Percentiles rank a stretch among this genome's conserved stretches.
Evolutionary conservation across 768 basidiomycete species (phyloP).

Genomic region (Tulasnella sp.): DNA sequence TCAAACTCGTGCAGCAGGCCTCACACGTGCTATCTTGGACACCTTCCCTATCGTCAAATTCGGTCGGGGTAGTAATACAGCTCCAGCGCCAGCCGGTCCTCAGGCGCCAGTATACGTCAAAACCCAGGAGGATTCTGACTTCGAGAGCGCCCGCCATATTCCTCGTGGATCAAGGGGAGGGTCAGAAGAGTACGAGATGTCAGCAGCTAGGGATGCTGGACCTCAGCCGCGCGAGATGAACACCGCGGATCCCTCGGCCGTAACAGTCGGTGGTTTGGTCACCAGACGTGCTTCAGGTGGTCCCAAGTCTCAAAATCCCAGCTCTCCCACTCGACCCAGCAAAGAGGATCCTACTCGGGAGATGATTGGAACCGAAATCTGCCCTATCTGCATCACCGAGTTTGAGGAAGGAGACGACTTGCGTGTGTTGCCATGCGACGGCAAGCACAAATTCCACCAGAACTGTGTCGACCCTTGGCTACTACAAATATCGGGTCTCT

Average conservation of each 20-base stretch:
- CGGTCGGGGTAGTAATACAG: constrained; percentile 38
- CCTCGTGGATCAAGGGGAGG: neutral
- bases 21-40: constrained; percentile 89
- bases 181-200: neutral
- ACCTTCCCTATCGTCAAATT: constrained; percentile 95
- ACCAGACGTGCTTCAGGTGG: neutral
- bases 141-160: neutral
- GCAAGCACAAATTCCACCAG: constrained; percentile 86
- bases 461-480: constrained; percentile 92
- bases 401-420: constrained; percentile 93
- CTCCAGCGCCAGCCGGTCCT: neutral
- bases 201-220: neutral
- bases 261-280: neutral
- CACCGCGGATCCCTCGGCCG: neutral
- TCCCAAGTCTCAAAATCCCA: neutral
- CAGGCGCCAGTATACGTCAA: neutral
- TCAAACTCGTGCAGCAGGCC: constrained; percentile 68
- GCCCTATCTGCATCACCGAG: constrained; percentile 92
- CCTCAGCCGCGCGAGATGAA: neutral
- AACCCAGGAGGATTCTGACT: neutral
- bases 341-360: constrained; percentile 42
- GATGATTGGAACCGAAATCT: constrained; percentile 75
- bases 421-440: constrained; percentile 85
- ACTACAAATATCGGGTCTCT: constrained; percentile 78
- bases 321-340: neutral